Conservation (phyloP, 73 alveolate genomes). For the Tetrahymena thermophila region DNA sequence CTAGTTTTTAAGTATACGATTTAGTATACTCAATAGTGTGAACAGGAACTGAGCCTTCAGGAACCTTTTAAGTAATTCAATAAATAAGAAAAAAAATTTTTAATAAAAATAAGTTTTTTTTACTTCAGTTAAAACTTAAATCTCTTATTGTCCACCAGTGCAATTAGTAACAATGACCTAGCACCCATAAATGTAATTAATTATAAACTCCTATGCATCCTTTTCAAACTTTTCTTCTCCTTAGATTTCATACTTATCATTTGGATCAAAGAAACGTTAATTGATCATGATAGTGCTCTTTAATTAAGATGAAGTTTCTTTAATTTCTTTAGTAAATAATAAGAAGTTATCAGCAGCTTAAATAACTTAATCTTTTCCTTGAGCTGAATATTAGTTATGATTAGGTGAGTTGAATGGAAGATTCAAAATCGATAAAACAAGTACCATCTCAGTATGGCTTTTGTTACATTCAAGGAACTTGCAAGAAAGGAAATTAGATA, state of each 20-base stretch:
- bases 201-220: constrained; percentile 66
- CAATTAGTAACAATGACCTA: constrained; percentile 85
- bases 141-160: constrained; percentile 49
- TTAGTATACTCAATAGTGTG: constrained; percentile 56
- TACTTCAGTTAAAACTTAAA: constrained; percentile 66
- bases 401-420: constrained; percentile 63
- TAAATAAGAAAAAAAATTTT: no score
- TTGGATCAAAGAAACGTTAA: constrained; percentile 65
- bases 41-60: constrained; percentile 87
- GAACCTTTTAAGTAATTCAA: constrained; percentile 30
- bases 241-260: constrained; percentile 15
- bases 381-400: constrained; percentile 57
- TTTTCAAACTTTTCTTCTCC: constrained; percentile 37
- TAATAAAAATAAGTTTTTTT: no score
- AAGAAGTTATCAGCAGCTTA: constrained; percentile 51
- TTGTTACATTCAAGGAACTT: constrained; percentile 52
- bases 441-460: constrained; percentile 51
- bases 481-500: constrained; percentile 54
- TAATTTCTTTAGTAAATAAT: constrained; percentile 73
- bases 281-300: constrained; percentile 66
- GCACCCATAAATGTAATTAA: constrained; percentile 68
- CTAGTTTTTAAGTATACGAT: constrained; percentile 43
- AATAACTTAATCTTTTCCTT: constrained; percentile 57
- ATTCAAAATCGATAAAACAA: constrained; percentile 62
- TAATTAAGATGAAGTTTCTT: constrained; percentile 63